Evolutionary conservation across 257 asterid species (phyloP), one percentile per base, ranked within the genome.

Genomic region (Buddleja alternifolia): DNA sequence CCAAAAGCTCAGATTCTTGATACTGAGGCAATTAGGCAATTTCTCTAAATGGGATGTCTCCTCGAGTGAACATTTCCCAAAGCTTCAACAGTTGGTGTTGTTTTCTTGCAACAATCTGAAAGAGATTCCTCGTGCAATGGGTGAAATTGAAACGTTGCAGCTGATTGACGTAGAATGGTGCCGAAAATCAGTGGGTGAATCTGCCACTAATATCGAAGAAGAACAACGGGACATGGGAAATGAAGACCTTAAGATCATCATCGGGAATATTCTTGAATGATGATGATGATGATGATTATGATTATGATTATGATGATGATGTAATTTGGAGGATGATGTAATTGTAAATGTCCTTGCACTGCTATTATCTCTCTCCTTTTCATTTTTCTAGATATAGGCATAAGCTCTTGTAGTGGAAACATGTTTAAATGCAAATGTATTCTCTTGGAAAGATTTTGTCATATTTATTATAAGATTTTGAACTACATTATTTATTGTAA

Each of bases 161-260:
- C 51, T 20, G 36, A 63, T 72, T 10, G 58, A 63, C 66, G 65
- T 72, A 58, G 17, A 9, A 37, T 3, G 59, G 60, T 17, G 44
- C 52, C 36, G 36, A 59, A 16, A 45, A 6, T 34, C 47, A 25
- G 52, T n/a, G 1, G 11, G 4, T 5, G 12, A n/a, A 3, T 62
- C 65, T 41, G 76, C 58, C 11, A 20, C 10, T 29, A 15, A 44
- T 62, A 29, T 72, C 41, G 59, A 51, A 41, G 58, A 72, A 40
- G 66, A 72, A 1, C 76, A 71, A 53, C 15, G 1, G 10, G 50
- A 62, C 10, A n/a, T 10, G 69, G 76, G 76, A 52, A 72, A 72
- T 37, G 61, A 60, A 40, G 60, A 21, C 7, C 48, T 74, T 23
- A 64, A 53, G 16, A 79, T 73, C 10, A 36, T 48, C 20, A 16